phyloP scores from a whole-genome alignment of 345 rosid species.

The Toxicodendron radicans region DNA sequence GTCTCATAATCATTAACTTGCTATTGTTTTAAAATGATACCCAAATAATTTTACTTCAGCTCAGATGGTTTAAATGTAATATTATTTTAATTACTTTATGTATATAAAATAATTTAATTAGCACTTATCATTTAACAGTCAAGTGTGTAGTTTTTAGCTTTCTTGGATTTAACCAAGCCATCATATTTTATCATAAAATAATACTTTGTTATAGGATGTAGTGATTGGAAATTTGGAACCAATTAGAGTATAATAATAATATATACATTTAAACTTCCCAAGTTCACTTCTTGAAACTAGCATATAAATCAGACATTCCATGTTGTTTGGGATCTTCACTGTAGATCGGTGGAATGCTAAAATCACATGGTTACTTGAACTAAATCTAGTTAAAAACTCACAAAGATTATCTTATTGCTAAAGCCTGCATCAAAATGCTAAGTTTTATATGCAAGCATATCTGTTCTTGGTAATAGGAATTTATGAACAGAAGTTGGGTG shows the following conservation, averaged over 20 bases:
- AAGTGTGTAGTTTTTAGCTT: not conserved
- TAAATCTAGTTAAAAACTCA: not conserved
- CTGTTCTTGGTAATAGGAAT: constrained; percentile 32
- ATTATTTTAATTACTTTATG: not conserved
- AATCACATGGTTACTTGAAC: constrained; percentile 22
- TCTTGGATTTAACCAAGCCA: not conserved
- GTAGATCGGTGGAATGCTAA: constrained; percentile 20
- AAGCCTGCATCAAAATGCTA: constrained; percentile 22
- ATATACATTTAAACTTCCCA: not conserved
- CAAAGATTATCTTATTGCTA: not conserved
- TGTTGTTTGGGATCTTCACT: constrained; percentile 33
- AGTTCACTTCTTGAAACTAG: constrained; percentile 6
- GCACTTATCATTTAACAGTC: not conserved
- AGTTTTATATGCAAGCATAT: constrained; percentile 28
- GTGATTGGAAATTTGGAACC: not conserved
- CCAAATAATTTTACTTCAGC: not conserved
- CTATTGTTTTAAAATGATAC: not conserved
- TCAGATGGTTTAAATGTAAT: not conserved
- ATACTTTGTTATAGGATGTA: not conserved
- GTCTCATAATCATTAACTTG: too few species aligned
- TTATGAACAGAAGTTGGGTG: constrained; percentile 2
- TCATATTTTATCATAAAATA: not conserved
- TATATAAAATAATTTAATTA: too few species aligned
- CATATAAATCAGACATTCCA: constrained; percentile 5
- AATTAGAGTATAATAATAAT: not conserved